Base-by-base conservation (phyloP, 352 stramenopile species). In the Phytophthora pluvialis region DNA sequence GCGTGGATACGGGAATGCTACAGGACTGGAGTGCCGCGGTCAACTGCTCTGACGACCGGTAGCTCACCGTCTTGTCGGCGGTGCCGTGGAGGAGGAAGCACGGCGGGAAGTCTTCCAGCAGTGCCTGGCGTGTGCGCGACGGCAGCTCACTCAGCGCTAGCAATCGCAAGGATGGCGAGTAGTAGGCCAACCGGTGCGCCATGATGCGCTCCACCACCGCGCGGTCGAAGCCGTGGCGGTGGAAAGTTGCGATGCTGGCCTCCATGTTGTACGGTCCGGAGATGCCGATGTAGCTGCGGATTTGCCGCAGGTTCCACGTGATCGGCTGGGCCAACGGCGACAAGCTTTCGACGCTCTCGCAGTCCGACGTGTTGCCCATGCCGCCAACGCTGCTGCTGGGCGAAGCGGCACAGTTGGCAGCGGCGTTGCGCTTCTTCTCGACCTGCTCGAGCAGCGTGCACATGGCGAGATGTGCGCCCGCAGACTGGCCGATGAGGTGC, bases 221-320 rank as follows among this genome's bases (percentile, higher is more conserved):
- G 48, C 77, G 73, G 66, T 94, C 86, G 39, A 98, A 88, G 51
- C 91, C 91, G 60, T 93, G 83, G 57, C 74, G 77, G 63, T 91
- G 83, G 77, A 97, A 97, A 35, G 85, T 87, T 21, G 79, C 77
- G 21, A 87, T 73, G 42, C 85, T 91, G 13, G 75, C 76, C 39
- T 89, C 75, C 18, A 97, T 85, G 77, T 97, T 93, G 73, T 95
- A 93, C 38, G 91, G 90, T 0, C 89, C 86, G 0, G 91, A 98
- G 43, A 96, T 91, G 36, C 87, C 89, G 44, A 94, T 90, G 62
- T 91, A 95, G 46, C 83, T 94, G 29, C 81, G 77, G 25, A 97
- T 60, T 49, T 91, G 75, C 18, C 70, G 64, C 15, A 91, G 52
- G 16, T 82, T 73, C 79, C 89, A 97, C 6, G 76, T 80, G 36